Conservation (phyloP, 305 asterid genomes). For the Fraxinus latifolia region DNA sequence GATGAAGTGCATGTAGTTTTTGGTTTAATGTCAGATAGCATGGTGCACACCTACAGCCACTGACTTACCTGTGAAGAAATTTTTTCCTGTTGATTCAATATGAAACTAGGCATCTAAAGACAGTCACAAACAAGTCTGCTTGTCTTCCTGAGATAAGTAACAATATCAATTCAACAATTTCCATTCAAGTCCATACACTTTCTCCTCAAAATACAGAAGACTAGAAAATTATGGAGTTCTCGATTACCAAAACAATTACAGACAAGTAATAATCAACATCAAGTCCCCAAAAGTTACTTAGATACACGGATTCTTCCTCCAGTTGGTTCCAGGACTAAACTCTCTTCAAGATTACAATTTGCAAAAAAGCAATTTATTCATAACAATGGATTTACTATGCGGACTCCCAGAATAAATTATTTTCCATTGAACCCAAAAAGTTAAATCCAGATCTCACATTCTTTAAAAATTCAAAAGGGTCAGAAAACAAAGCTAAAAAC, state of each 20-base stretch:
- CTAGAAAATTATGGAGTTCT: not conserved
- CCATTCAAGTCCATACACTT: not conserved
- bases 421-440: not conserved
- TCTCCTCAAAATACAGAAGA: not conserved
- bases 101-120: slow-evolving; percentile 18
- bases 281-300: slow-evolving; percentile 14
- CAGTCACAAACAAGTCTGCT: slow-evolving; percentile 15
- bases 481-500: slow-evolving; percentile 2
- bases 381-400: not conserved
- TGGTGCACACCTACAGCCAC: slow-evolving; percentile 19
- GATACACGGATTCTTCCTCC: not conserved
- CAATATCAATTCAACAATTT: slow-evolving; percentile 13
- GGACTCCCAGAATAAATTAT: not conserved
- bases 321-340: not conserved
- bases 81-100: not conserved
- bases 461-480: slow-evolving; percentile 7
- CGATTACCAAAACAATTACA: not conserved
- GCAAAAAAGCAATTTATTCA: not conserved
- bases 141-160: slow-evolving; percentile 28
- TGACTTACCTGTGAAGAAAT: not conserved
- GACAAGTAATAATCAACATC: not conserved
- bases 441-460: slow-evolving; percentile 3
- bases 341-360: not conserved
- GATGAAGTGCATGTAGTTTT: slow-evolving; percentile 28
- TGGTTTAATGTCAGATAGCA: slow-evolving; percentile 31